Evolutionary conservation across 2,329 filamentous ascomycete species (phyloP), one percentile per base, ranked within the genome.

Genomic region (Thielaviopsis punctulata): DNA sequence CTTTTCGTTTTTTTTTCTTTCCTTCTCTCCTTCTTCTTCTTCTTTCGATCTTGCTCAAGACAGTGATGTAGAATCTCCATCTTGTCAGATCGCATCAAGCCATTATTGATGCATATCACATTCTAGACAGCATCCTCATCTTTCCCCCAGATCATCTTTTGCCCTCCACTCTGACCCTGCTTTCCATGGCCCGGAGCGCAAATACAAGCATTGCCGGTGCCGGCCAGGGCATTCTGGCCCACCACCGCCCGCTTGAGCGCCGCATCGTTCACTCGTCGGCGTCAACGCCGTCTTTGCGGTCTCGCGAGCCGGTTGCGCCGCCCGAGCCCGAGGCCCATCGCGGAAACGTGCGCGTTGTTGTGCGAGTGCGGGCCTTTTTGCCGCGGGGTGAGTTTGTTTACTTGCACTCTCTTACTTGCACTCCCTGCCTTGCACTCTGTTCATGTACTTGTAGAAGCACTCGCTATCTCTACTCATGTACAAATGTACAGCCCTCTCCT

Each of bases 301-400:
- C 83, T 39, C 77, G 80, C 62, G 82, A 86, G 68, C 77, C 80
- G 39, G 73, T 78, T 23, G 65, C 75, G 55, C 70, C 72, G 60
- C 69, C 70, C n/a, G n/a, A n/a, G 59, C 73, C 69, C 63, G 74
- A 75, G 70, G 72, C 80, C 61, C 64, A 73, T 57, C 83, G 80
- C 56, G 84, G 84, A 53, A 92, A 92, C 66, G 86, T 92, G 55
- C 76, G 80, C 60, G 86, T 92, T 24, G 86, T 90, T 25, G 86
- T 92, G 55, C 75, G 86, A 63, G 85, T 90, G 52, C 73, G 86
- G 61, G 84, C 79, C 1, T 90, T 90, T 69, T 69, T 92, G 55
- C 82, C 79, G 47, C 70, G 86, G 79, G 86, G 86, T 88, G 69
- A 56, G 68, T 61, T 3, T 24, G 33, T 53, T 10, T 25, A 21